A percentile compares a stretch with the other conserved stretches of the same genome.
These are phyloP conservation scores for Sporothrix humicola DNA, from an alignment of 2,329 filamentous ascomycete genomes.

Conservation along the genomic window DNA sequence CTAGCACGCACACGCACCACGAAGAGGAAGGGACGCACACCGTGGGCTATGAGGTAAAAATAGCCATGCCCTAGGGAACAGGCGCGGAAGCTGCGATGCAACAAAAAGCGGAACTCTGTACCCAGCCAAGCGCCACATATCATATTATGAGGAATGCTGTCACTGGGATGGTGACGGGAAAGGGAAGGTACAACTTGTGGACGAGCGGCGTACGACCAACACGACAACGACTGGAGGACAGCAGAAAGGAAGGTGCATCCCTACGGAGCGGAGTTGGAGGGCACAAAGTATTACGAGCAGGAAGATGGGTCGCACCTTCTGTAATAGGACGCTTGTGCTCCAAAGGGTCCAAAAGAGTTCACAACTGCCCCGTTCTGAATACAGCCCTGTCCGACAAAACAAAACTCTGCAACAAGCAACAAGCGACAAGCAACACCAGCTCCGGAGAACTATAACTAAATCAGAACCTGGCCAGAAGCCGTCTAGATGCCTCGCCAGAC, in stretches of 20 bases:
- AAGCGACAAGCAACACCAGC: neutral
- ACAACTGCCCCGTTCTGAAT: neutral
- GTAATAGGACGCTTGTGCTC: neutral
- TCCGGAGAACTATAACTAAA: too few species aligned
- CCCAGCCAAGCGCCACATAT: conserved; percentile 5
- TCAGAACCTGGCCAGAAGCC: neutral
- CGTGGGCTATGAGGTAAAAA: neutral
- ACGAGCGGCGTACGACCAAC: neutral
- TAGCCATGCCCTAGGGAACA: conserved; percentile 7
- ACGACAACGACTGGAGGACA: neutral
- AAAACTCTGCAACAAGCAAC: neutral
- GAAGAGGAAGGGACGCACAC: neutral
- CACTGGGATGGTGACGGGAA: conserved; percentile 13
- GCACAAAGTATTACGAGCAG: neutral
- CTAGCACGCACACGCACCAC: neutral
- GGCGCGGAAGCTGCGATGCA: conserved; percentile 19
- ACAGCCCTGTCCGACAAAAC: neutral
- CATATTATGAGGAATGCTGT: conserved; percentile 22
- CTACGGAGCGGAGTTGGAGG: neutral
- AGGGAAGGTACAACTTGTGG: neutral
- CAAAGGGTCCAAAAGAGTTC: neutral
- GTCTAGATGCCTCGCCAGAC: neutral
- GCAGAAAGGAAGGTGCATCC: neutral
- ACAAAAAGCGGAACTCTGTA: conserved; percentile 16
- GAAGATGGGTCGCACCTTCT: conserved; percentile 5